Evolutionary conservation across 2,329 filamentous ascomycete genomes (phyloP).

Genomic region (Verruconis gallopava): DNA sequence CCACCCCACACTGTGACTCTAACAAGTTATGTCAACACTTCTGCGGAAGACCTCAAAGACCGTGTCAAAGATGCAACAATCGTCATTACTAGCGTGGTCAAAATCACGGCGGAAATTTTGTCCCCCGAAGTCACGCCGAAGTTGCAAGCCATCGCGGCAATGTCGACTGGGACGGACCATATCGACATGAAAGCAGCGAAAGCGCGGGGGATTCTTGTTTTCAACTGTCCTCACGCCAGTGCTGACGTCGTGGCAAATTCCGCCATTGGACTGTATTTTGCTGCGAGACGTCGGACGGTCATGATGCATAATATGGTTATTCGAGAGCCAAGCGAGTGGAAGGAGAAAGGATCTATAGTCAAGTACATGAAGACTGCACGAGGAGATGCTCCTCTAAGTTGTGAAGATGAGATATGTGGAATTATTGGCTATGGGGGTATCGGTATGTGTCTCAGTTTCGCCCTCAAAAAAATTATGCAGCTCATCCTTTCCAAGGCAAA

Average conservation of each 20-base stretch:
- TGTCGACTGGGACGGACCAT: constrained; percentile 29
- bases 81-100: constrained; percentile 22
- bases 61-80: constrained; percentile 30
- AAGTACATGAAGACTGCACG: constrained; percentile 20
- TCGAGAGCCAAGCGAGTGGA: constrained; percentile 27
- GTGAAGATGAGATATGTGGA: constrained; percentile 35
- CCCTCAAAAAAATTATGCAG: neutral
- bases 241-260: constrained; percentile 30
- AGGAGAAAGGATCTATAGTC: constrained; percentile 23
- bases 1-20: constrained; percentile 18
- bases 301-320: constrained; percentile 19
- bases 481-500: constrained; percentile 17
- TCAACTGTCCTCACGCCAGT: constrained; percentile 28
- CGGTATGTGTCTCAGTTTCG: constrained; percentile 14
- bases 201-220: constrained; percentile 26
- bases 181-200: constrained; percentile 26
- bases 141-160: constrained; percentile 26
- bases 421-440: constrained; percentile 38
- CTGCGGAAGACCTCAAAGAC: constrained; percentile 21
- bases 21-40: constrained; percentile 20
- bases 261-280: constrained; percentile 32
- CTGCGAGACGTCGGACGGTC: constrained; percentile 24
- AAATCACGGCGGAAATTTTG: constrained; percentile 23
- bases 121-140: constrained; percentile 19
- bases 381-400: constrained; percentile 31